phyloP scores from a whole-genome alignment of 164 flowering plant genomes.

The Aristolochia contorta region DNA sequence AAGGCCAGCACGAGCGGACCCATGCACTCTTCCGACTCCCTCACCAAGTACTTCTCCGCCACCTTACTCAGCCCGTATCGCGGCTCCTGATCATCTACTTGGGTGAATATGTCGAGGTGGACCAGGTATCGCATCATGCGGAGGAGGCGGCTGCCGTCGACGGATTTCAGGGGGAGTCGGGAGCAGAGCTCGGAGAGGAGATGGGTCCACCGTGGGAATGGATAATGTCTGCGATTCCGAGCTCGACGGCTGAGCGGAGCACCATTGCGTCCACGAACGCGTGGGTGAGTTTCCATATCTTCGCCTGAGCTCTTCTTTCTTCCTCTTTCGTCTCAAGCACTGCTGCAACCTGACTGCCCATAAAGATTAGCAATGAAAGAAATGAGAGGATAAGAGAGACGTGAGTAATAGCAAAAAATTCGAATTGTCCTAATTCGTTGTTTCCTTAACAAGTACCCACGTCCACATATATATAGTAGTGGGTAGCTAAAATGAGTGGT shows the following conservation, averaged over 20 bases:
- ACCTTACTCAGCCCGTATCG: slow-evolving; percentile 9
- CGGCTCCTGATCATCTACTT: not conserved
- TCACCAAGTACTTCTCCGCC: slow-evolving; percentile 11
- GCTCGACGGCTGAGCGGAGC: slow-evolving; percentile 24
- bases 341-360: too few relatives aligned
- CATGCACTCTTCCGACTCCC: slow-evolving; percentile 11
- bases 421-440: too few relatives aligned
- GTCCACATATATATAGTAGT: too few relatives aligned
- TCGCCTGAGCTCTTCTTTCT: too few relatives aligned
- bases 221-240: slow-evolving; percentile 37
- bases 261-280: slow-evolving; percentile 19
- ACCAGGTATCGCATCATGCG: slow-evolving; percentile 29
- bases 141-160: slow-evolving; percentile 6
- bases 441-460: too few relatives aligned
- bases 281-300: not conserved
- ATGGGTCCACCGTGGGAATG: slow-evolving; percentile 32
- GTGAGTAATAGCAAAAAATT: too few relatives aligned
- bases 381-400: too few relatives aligned
- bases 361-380: too few relatives aligned
- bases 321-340: too few relatives aligned
- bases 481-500: too few relatives aligned
- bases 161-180: slow-evolving; percentile 7
- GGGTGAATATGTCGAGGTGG: slow-evolving; percentile 12
- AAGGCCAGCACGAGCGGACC: slow-evolving; percentile 4
- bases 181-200: slow-evolving; percentile 19